Base-by-base conservation (phyloP, 371 early-diverging fungal genomes). In the Circinella umbellata region DNA sequence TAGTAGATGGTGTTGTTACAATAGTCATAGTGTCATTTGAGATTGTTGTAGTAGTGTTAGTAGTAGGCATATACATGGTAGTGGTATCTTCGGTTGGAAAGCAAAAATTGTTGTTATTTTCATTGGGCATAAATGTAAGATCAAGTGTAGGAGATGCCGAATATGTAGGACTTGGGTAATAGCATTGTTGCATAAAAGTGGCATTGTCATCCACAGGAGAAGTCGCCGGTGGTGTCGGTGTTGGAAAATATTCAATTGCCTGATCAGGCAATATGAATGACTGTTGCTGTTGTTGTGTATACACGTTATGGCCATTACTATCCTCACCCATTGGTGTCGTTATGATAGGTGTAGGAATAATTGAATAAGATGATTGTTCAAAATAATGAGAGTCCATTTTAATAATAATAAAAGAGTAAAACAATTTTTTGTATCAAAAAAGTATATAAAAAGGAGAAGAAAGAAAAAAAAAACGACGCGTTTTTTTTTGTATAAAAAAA, bases 241-340 rank as follows among this genome's bases (percentile, higher is more conserved):
- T 4, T 57, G 57, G 34, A 57, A 57, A 57, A 34, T 57, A 57
- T 10, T 57, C 57, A 7, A 57, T 57, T 57, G 57, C 57, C 57
- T 57, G 57, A 57, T 57, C 35, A n/a, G 57, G 57, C 14, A 57
- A 34, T 57, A 57, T 57, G 35, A 34, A 57, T 5, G 34, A 57
- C 7, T 57, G 57, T 27, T 57, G 57, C 4, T 57, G 57, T 34
- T 57, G 57, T 18, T 27, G 57, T 27, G 27, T 57, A 34, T 27
- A 14, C 57, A 57, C 7, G 57, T 57, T 34, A n/a, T 57, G 7
- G 18, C 4, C 57, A 57, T 34, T 27, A 27, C 27, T 27, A 27
- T 27, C 27, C 27, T 27, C 27, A 27, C 27, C 27, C 27, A 27
- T 27, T 27, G 27, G 27, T 27, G 27, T 27, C 2, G 27, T 27